Evolutionary conservation across 257 asterid genomes (phyloP).

Genomic region (Nicotiana knightiana): DNA sequence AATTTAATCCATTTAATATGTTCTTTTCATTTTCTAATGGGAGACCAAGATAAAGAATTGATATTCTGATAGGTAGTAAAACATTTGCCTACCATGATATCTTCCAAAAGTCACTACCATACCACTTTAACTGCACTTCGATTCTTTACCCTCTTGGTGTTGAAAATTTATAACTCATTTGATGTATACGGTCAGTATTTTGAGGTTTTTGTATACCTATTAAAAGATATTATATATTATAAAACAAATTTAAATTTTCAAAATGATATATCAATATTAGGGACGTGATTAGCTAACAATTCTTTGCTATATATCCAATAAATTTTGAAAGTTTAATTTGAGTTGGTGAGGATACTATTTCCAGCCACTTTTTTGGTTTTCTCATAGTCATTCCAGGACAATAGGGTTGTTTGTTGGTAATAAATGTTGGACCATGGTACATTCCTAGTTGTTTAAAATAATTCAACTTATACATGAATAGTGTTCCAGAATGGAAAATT

Average conservation of each 20-base stretch:
- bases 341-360: neutral
- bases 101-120: neutral
- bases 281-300: neutral
- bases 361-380: neutral
- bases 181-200: too few species aligned
- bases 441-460: too few species aligned
- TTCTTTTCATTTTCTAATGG: neutral
- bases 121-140: constrained; percentile 1
- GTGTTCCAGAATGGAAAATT: too few species aligned
- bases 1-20: neutral
- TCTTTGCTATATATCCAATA: neutral
- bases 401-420: neutral
- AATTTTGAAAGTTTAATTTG: neutral
- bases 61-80: neutral
- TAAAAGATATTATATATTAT: too few species aligned
- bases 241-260: too few species aligned
- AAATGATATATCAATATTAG: too few species aligned
- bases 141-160: neutral
- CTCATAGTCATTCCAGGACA: neutral
- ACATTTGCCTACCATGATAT: neutral
- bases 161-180: neutral
- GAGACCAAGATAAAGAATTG: neutral
- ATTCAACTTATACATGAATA: too few species aligned
- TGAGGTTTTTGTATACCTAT: too few species aligned
- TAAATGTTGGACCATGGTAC: neutral